Base-by-base conservation (phyloP, 2,329 filamentous ascomycete species). In the Geosmithia putterillii region DNA sequence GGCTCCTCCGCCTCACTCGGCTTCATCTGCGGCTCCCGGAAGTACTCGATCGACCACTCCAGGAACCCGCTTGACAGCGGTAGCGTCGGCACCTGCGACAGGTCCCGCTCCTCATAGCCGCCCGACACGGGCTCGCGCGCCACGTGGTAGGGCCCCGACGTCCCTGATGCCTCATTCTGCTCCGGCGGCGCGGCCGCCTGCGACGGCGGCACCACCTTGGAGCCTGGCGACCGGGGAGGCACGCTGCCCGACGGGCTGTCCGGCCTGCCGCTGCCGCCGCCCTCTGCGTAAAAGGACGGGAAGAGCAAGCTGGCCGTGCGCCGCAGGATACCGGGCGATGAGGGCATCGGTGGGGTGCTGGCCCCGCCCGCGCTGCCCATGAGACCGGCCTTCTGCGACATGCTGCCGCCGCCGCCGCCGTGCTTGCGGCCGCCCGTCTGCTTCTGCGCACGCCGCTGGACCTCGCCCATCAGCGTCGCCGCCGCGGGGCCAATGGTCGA, bases 1-100 rank as follows among this genome's bases (percentile, higher is more conserved):
- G 92, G 92, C 57, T 98, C 92, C 53, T 98, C 92, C 20, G 89
- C 86, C 59, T 98, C 92, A 45, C 85, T 89, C 3, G 87, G 83
- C 57, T 92, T 94, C 92, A 98, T 96, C 62, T 98, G 92, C 25
- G 92, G 92, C 60, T 96, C 89, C 23, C 89, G 86, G 71, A 96
- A 98, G 60, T 98, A 96, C 61, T 90, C 90, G 38, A 92, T 88
- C 4, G 89, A 95, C 89, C 90, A 98, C 49, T 95, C 86, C 48
- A 95, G 72, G 61, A 96, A 94, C 8, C 74, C 81, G 58, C 88
- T 95, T 46, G 75, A 74, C 17, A 98, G 61, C 1, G 92, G 92
- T 22, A 96, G 73, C 12, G 61, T 63, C 2, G 85, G 82, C 9
- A 68, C 52, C 43, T 76, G 67, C 1, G 71, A 67, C 23, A 76